Evolutionary conservation across 768 basidiomycete genomes (phyloP), one percentile per base, ranked within the genome.

Genomic region (Russula ochroleuca): DNA sequence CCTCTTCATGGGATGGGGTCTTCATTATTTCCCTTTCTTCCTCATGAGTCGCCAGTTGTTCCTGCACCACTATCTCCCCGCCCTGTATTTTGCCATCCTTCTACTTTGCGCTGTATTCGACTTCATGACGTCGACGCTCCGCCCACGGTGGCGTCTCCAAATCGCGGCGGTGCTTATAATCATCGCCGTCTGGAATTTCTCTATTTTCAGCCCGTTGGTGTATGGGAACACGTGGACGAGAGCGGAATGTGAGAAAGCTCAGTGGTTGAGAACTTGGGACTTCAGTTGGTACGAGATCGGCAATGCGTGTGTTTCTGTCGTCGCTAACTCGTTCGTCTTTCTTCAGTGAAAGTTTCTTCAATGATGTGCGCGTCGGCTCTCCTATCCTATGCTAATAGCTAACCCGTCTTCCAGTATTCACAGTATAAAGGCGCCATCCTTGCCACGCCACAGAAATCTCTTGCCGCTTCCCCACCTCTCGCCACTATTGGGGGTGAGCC

Each of bases 11-110:
- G 94, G 93, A 52, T 99, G 96, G 93, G 78, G 79, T 28, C 72
- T 99, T 38, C 97, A 98, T 77, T 98, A 97, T 76, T 81, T 92
- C 72, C 97, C 97, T 15, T 99, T 99, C 84, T 98, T 86, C 84
- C 79, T 98, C 68, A 98, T 98, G 96, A 78, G 83, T 48, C 93
- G 97, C 23, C 97, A 99, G 71, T 86, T 98, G 51, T 99, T 99
- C 83, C 76, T 99, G 25, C 96, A 98, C 72, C 97, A 98, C 77
- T 98, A 98, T 74, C 89, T 98, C 77, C 97, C 96, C 0, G 94
- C 95, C 0, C 79, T 99, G n/a, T 96, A 94, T 72, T 95, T 91
- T 69, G 86, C 89, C n/a, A 85, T 93, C 68, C 82, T 99, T 14
- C 78, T 93, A 25, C 80, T 81, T 31, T 88, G 88, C 58, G 79